Evolutionary conservation across 2,329 filamentous ascomycete genomes (phyloP).

Genomic region (Cordyceps militaris): DNA sequence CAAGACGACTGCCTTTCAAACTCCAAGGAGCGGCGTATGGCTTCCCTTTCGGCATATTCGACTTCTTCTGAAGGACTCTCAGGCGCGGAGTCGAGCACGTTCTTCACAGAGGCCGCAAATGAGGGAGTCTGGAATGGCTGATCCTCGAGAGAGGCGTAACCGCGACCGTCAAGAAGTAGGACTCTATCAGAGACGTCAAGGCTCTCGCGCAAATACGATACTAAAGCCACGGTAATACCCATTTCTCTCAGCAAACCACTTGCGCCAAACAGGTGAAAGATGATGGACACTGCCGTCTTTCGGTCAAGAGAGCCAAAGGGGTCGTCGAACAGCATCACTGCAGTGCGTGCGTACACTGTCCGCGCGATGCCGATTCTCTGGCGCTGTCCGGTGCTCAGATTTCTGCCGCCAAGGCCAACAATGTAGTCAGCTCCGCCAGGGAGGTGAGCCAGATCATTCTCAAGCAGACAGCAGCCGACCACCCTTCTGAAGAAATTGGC

Average conservation of each 20-base stretch:
- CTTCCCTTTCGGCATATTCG: slow-evolving; percentile 7
- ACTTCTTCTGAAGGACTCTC: slow-evolving; percentile 5
- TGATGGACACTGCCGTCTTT: slow-evolving; percentile 6
- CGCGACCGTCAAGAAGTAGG: slow-evolving; percentile 5
- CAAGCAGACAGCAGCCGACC: not conserved
- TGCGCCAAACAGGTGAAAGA: slow-evolving; percentile 7
- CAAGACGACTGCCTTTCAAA: not conserved
- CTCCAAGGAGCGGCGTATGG: not conserved
- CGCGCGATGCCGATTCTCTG: slow-evolving; percentile 5
- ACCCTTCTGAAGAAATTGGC: slow-evolving; percentile 5
- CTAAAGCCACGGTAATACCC: slow-evolving; percentile 8
- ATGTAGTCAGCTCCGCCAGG: not conserved
- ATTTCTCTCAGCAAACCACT: slow-evolving; percentile 4
- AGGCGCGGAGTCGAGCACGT: not conserved
- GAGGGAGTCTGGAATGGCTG: slow-evolving; percentile 7
- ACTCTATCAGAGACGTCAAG: slow-evolving; percentile 9
- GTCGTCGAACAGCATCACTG: slow-evolving; percentile 10
- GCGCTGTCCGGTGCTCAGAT: slow-evolving; percentile 3
- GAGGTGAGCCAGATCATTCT: not conserved
- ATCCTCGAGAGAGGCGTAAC: not conserved
- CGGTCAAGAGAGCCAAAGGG: slow-evolving; percentile 2
- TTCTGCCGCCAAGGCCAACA: not conserved
- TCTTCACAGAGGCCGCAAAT: not conserved
- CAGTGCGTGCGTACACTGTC: slow-evolving; percentile 4
- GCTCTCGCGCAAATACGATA: not conserved